phyloP scores from a whole-genome alignment of 345 rosid genomes.

The sweet orange (Citrus sinensis) region DNA sequence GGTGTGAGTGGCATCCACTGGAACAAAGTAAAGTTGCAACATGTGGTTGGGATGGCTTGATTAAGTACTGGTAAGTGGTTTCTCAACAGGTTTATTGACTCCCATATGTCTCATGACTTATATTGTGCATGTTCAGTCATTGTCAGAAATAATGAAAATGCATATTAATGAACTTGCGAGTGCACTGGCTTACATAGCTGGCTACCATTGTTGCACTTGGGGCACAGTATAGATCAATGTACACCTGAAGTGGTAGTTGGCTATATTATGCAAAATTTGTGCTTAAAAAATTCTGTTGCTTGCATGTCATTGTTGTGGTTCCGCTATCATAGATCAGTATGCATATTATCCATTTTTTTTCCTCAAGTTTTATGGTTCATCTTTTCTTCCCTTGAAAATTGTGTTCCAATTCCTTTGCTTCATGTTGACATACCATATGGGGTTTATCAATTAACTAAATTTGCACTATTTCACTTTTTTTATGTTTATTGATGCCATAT shows the following conservation, averaged over 20 bases:
- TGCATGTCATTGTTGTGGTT: not conserved
- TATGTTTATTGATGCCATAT: not conserved
- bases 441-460: not conserved
- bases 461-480: not conserved
- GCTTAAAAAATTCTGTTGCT: not conserved
- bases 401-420: not conserved
- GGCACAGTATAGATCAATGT: too few relatives aligned
- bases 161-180: not conserved
- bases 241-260: too few relatives aligned
- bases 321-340: not conserved
- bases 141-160: not conserved
- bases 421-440: not conserved
- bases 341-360: not conserved
- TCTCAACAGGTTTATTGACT: constrained; percentile 1
- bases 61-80: constrained; percentile 83
- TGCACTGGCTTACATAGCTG: not conserved
- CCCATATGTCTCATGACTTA: not conserved
- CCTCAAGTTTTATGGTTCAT: not conserved
- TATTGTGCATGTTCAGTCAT: not conserved
- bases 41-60: constrained; percentile 99
- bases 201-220: not conserved
- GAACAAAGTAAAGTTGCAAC: constrained; percentile 99
- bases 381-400: not conserved
- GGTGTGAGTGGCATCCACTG: constrained; percentile 92
- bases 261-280: not conserved